Conservation (phyloP, 352 stramenopile species). For the Pythium phragmitis region DNA sequence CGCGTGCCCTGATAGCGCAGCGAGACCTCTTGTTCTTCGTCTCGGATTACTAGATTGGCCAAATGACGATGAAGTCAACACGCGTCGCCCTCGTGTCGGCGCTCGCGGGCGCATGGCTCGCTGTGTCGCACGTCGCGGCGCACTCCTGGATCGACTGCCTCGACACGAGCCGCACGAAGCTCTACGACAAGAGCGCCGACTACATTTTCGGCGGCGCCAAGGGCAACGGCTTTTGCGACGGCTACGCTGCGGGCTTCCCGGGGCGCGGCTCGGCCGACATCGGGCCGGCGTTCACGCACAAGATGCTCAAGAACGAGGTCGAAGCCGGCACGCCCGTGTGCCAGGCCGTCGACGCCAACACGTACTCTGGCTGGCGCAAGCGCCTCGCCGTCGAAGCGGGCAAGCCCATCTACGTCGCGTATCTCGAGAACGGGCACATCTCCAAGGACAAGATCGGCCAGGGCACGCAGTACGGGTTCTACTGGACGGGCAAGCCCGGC, state of each 20-base stretch:
- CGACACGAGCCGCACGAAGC: constrained; percentile 53
- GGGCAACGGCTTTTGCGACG: constrained; percentile 67
- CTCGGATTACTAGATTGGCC: constrained; percentile 11
- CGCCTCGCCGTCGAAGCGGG: constrained; percentile 40
- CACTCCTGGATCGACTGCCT: constrained; percentile 73
- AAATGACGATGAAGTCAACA: constrained; percentile 10
- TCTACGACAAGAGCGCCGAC: constrained; percentile 60
- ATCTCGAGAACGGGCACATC: constrained; percentile 59
- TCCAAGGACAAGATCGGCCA: constrained; percentile 69
- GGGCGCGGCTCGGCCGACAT: constrained; percentile 53
- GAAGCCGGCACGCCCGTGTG: constrained; percentile 47
- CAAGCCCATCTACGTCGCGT: constrained; percentile 47
- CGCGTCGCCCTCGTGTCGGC: constrained; percentile 2
- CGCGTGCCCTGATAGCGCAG: neutral
- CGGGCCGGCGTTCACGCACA: constrained; percentile 57
- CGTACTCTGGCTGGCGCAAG: constrained; percentile 61
- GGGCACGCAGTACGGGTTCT: constrained; percentile 59
- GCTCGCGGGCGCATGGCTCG: constrained; percentile 19
- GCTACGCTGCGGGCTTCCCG: constrained; percentile 61
- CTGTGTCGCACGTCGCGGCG: constrained; percentile 23
- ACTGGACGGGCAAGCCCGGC: constrained; percentile 52
- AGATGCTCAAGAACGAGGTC: constrained; percentile 69
- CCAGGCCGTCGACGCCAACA: constrained; percentile 45
- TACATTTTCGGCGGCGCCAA: constrained; percentile 68
- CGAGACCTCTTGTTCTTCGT: neutral